Percentiles rank a stretch among this genome's conserved stretches.
These are phyloP conservation scores for Rhizoclosmatium sp. DNA, from an alignment of 192 early-diverging fungal species.

Conservation along the genomic window DNA sequence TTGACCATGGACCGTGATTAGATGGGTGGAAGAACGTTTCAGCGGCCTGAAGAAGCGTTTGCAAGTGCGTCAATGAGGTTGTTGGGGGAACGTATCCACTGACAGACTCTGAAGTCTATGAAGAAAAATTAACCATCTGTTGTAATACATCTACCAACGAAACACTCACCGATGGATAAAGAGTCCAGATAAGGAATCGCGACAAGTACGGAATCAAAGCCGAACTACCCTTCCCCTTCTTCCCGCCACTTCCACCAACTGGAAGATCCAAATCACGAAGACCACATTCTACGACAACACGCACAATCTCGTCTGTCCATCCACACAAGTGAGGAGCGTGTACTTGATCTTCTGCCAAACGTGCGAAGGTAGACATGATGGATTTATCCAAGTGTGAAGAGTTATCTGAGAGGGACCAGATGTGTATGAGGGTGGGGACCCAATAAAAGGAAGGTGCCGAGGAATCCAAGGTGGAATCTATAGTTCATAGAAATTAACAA, in stretches of 20 bases:
- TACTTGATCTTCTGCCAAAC: constrained; percentile 62
- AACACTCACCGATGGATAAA: constrained; percentile 53
- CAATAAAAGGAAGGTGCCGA: constrained; percentile 66
- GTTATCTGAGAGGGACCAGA: constrained; percentile 80
- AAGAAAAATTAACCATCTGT: too few species aligned
- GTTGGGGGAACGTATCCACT: constrained; percentile 36
- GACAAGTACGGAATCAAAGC: constrained; percentile 58
- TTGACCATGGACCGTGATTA: constrained; percentile 89
- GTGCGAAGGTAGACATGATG: constrained; percentile 75
- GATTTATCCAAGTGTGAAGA: constrained; percentile 62
- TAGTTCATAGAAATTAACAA: too few species aligned
- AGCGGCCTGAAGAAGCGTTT: constrained; percentile 80
- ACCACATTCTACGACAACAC: constrained; percentile 65
- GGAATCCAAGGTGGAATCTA: constrained; percentile 18
- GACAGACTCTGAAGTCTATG: neutral
- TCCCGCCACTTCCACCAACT: constrained; percentile 36
- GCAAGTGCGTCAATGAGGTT: constrained; percentile 67
- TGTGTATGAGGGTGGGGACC: constrained; percentile 82
- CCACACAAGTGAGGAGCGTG: constrained; percentile 41
- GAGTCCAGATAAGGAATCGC: constrained; percentile 81
- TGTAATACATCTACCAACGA: neutral
- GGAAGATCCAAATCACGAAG: constrained; percentile 46
- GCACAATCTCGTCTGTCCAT: constrained; percentile 71
- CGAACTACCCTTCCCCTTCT: neutral
- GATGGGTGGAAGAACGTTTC: constrained; percentile 93